Percentiles rank a stretch among this genome's conserved stretches.
Evolutionary conservation across 2,329 filamentous ascomycete genomes (phyloP).

Genomic region (Colletotrichum orchidophilum): DNA sequence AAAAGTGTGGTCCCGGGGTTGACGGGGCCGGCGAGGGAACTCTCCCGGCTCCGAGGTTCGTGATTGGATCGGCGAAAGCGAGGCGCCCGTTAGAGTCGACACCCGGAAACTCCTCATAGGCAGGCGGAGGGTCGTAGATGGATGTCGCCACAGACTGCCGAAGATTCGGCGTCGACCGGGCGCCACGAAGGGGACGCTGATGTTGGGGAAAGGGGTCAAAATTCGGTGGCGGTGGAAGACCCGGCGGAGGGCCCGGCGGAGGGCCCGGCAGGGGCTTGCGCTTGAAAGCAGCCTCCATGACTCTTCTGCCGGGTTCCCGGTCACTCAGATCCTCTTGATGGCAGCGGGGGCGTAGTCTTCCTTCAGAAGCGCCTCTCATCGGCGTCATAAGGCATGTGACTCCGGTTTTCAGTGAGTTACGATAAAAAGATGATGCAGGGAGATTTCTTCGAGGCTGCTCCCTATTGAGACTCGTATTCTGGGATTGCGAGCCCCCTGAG

Average conservation of each 20-base stretch:
- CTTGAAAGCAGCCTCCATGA: conserved; percentile 17
- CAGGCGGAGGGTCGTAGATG: conserved; percentile 15
- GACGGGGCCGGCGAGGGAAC: neutral
- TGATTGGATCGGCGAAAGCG: neutral
- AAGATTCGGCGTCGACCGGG: conserved; percentile 28
- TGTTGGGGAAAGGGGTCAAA: conserved; percentile 28
- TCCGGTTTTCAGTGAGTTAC: neutral
- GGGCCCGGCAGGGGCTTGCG: conserved; percentile 31
- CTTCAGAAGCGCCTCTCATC: neutral
- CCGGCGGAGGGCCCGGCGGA: conserved; percentile 25
- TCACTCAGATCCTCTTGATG: neutral
- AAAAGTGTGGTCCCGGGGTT: neutral
- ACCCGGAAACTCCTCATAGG: conserved; percentile 25
- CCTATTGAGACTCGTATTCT: conserved; percentile 5
- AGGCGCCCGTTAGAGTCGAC: conserved; percentile 17
- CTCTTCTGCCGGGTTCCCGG: neutral
- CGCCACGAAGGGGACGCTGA: conserved; percentile 16
- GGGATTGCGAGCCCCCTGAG: neutral
- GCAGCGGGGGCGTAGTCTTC: neutral
- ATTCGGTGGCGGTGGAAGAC: conserved; percentile 25
- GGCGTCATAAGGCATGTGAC: neutral
- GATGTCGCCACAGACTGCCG: conserved; percentile 13
- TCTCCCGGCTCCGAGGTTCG: neutral
- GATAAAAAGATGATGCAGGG: neutral
- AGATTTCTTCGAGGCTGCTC: neutral